Conservation (phyloP, 768 basidiomycete species). For the Mrakia gelida region DNA sequence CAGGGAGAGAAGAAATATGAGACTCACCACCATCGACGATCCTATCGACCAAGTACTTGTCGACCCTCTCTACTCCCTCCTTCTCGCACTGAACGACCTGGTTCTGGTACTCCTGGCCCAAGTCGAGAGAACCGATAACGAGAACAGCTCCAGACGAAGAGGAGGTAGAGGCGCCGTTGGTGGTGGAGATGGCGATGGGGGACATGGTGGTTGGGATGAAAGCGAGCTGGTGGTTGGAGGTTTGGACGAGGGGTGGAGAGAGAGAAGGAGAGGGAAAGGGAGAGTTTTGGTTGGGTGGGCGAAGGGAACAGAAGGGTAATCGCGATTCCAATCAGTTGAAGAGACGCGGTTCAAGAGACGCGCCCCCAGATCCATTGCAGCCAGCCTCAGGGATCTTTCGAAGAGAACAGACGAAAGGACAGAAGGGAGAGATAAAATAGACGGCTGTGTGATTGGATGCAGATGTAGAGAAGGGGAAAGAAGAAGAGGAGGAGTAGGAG, state of each 20-base stretch:
- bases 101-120: constrained; percentile 74
- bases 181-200: neutral
- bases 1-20: constrained; percentile 7
- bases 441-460: neutral
- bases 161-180: neutral
- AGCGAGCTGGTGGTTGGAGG: neutral
- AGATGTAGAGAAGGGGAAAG: neutral
- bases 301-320: neutral
- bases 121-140: constrained; percentile 70
- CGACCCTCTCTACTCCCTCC: constrained; percentile 53
- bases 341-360: no score
- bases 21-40: constrained; percentile 70
- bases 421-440: no score
- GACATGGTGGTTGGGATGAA: neutral
- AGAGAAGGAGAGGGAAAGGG: neutral
- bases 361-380: no score
- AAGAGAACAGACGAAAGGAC: no score
- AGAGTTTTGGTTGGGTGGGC: neutral
- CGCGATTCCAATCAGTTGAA: no score
- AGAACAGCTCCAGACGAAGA: constrained; percentile 48
- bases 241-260: neutral
- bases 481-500: no score
- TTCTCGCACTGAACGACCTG: constrained; percentile 61
- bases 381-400: no score
- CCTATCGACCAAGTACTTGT: constrained; percentile 76